Evolutionary conservation across 2,329 filamentous ascomycete species (phyloP), one percentile per base, ranked within the genome.

Genomic region (Mariannaea sp.): DNA sequence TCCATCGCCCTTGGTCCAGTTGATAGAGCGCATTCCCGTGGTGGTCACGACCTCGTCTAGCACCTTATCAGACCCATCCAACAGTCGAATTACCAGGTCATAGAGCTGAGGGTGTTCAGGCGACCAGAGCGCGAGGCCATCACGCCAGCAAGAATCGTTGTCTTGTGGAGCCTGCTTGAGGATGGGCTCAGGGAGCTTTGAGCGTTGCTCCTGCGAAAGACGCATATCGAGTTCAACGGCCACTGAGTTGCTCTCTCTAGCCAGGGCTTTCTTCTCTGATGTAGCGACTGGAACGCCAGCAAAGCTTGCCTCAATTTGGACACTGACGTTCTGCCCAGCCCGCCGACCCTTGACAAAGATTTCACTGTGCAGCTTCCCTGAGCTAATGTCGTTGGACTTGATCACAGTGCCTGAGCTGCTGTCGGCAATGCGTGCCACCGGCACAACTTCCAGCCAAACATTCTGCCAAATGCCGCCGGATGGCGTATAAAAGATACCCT

Each of bases 101-200:
- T 86, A 86, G 2, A 85, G 75, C 1, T 74, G 74, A 0, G 83
- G 83, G 55, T 81, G 72, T 48, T 84, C 80, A 0, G 81, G 81
- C 1, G 81, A 83, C 83, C 83, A 86, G 3, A 88, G 73, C 1
- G 84, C 84, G n/a, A 87, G 68, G 5, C 77, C 77, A 27, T 83
- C 71, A 7, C 74, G 73, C 83, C 81, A 80, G 57, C 71, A 73
- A 49, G 66, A 66, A 38, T 69, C 50, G 43, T 78, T 68, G 6
- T 68, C 67, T 1, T 72, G 68, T 1, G 73, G 75, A 1, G 69
- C 72, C 6, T 47, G 44, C 20, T 66, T 58, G 2, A 67, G 56
- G 12, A 76, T 54, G 0, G 71, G 62, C 5, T 67, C 58, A 3
- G 77, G 73, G 1, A 82, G 67, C 17, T 69, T 65, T 4, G 72